These are phyloP conservation scores for Ambispora gerdemannii DNA, from an alignment of 192 early-diverging fungal species.

Conservation along the genomic window DNA sequence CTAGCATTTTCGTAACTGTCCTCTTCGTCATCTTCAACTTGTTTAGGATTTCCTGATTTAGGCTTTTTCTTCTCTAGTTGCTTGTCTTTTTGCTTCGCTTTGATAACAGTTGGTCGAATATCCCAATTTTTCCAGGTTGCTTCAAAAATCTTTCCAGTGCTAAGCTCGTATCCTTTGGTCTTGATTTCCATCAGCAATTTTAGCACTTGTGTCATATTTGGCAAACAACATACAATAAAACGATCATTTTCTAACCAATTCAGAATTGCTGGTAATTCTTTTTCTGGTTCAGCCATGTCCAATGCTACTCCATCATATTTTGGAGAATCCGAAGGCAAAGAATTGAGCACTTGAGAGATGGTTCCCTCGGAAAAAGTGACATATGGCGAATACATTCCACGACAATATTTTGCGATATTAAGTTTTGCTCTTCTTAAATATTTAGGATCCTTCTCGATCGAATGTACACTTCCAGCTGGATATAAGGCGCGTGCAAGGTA, in stretches of 20 bases:
- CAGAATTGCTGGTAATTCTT: conserved; percentile 29
- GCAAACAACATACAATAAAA: conserved; percentile 49
- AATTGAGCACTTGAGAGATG: conserved; percentile 16
- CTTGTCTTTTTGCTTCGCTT: conserved; percentile 16
- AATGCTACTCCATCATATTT: conserved; percentile 45
- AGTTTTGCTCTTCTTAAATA: conserved; percentile 4
- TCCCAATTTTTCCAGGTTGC: conserved; percentile 46
- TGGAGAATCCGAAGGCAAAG: background rate
- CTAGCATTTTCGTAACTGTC: background rate
- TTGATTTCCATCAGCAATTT: conserved; percentile 30
- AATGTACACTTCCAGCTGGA: conserved; percentile 22
- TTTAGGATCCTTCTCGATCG: conserved; percentile 19
- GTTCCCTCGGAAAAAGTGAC: conserved; percentile 15
- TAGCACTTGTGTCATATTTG: conserved; percentile 52
- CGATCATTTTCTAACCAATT: conserved; percentile 37
- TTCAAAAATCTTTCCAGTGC: conserved; percentile 38
- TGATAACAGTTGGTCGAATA: conserved; percentile 39
- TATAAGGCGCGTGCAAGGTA: conserved; percentile 50
- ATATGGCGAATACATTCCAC: conserved; percentile 21
- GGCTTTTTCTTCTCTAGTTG: background rate
- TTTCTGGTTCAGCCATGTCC: conserved; percentile 45
- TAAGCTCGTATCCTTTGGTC: conserved; percentile 26
- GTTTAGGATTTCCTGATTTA: background rate
- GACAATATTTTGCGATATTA: conserved; percentile 19
- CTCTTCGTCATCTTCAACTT: conserved; percentile 6